Evolutionary conservation across 2,329 filamentous ascomycete genomes (phyloP).

Genomic region (Alternaria sp.): DNA sequence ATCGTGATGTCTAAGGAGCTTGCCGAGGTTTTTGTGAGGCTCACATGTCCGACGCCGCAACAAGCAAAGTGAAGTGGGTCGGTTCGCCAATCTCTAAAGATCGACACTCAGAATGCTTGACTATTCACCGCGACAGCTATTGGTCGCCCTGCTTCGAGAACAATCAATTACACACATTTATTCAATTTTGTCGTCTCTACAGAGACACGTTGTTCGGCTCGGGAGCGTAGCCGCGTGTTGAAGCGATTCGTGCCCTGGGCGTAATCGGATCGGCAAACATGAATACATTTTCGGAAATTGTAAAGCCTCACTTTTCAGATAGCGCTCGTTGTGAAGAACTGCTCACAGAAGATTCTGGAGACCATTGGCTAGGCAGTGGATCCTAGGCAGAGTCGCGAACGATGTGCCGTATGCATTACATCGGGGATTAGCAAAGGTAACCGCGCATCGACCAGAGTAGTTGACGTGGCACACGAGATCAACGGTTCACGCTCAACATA

Average conservation of each 20-base stretch:
- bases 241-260: background rate
- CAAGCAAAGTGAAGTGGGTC: conserved; percentile 4
- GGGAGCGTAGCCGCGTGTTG: background rate
- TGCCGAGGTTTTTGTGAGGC: conserved; percentile 1
- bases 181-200: background rate
- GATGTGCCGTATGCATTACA: conserved; percentile 2
- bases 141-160: conserved; percentile 1
- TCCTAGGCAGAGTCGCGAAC: background rate
- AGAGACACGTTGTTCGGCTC: background rate
- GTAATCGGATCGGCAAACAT: conserved; percentile 7
- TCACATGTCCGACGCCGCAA: background rate
- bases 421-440: background rate
- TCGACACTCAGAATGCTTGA: background rate
- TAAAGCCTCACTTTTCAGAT: conserved; percentile 4
- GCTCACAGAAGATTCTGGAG: background rate
- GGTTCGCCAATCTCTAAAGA: background rate
- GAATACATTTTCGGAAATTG: background rate
- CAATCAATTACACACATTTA: background rate
- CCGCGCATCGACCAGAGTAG: background rate
- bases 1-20: background rate
- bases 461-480: conserved; percentile 6
- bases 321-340: background rate
- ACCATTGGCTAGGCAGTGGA: background rate
- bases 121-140: background rate
- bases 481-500: background rate